Evolutionary conservation across 2,329 filamentous ascomycete species (phyloP).

Genomic region (Aspergillus sp.): DNA sequence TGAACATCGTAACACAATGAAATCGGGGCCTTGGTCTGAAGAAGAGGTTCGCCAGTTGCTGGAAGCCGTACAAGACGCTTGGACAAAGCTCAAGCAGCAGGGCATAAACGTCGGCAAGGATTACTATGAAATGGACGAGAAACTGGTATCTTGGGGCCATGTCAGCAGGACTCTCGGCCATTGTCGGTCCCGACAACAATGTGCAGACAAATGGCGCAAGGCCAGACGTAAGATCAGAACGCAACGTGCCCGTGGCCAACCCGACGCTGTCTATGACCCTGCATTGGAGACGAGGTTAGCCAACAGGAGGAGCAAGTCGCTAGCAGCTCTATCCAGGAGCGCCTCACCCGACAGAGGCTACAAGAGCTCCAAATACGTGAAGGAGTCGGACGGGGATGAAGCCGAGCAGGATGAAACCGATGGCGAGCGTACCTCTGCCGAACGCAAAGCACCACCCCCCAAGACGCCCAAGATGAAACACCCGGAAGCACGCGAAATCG

Average conservation of each 20-base stretch:
- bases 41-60: slow-evolving; percentile 31
- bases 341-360: background rate
- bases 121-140: slow-evolving; percentile 37
- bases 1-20: slow-evolving; percentile 35
- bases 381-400: background rate
- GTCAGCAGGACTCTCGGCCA: slow-evolving; percentile 31
- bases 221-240: slow-evolving; percentile 21
- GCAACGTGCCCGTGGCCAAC: slow-evolving; percentile 20
- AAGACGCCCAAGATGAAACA: background rate
- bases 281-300: slow-evolving; percentile 4
- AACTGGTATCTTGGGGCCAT: slow-evolving; percentile 29
- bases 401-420: background rate
- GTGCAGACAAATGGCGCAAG: slow-evolving; percentile 41
- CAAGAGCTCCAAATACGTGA: background rate
- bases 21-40: slow-evolving; percentile 36
- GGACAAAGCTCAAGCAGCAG: slow-evolving; percentile 17
- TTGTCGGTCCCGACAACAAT: slow-evolving; percentile 38
- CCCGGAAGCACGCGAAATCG: background rate
- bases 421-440: background rate
- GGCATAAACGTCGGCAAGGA: slow-evolving; percentile 30
- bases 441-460: background rate
- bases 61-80: slow-evolving; percentile 24
- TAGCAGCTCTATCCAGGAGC: too few species aligned
- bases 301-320: background rate
- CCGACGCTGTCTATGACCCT: slow-evolving; percentile 26